A percentile compares a stretch with the other conserved stretches of the same genome.
Conservation (phyloP, 2,329 filamentous ascomycete genomes). For the Fusarium equiseti region DNA sequence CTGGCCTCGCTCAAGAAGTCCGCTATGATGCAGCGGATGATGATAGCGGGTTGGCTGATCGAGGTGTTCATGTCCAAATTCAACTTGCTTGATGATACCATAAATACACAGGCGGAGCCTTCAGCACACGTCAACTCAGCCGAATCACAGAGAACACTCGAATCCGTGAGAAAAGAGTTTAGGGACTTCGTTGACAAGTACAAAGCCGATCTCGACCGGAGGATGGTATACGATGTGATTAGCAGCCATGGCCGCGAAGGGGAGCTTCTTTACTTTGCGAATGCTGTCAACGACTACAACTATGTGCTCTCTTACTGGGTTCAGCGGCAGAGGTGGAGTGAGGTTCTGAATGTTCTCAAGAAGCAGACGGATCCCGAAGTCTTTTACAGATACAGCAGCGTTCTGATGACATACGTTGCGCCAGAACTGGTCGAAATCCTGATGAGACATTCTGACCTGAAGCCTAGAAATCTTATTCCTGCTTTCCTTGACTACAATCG, state of each 20-base stretch:
- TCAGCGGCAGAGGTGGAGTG: constrained; percentile 90
- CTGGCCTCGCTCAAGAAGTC: constrained; percentile 84
- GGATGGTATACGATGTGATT: constrained; percentile 95
- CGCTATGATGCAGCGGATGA: constrained; percentile 89
- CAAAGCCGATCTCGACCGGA: constrained; percentile 87
- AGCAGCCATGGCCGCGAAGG: constrained; percentile 95
- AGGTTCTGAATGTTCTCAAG: constrained; percentile 89
- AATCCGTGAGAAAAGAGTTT: constrained; percentile 79
- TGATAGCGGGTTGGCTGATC: constrained; percentile 95
- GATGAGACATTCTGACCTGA: constrained; percentile 88
- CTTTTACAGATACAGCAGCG: constrained; percentile 96
- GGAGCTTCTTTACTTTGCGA: constrained; percentile 92
- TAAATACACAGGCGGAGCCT: constrained; percentile 87
- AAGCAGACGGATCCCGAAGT: constrained; percentile 92
- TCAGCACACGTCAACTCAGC: constrained; percentile 77
- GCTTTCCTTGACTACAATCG: constrained; percentile 95
- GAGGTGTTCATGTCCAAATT: constrained; percentile 98
- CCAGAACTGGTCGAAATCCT: constrained; percentile 92
- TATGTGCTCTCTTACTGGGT: constrained; percentile 98
- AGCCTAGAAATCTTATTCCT: constrained; percentile 89
- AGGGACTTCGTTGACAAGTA: constrained; percentile 89
- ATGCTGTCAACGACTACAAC: constrained; percentile 88
- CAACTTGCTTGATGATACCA: constrained; percentile 92
- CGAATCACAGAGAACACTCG: constrained; percentile 79
- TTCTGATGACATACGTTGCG: constrained; percentile 91